Evolutionary conservation across 805 yeast species (phyloP), one percentile per base, ranked within the genome.

Genomic region (Candida pseudofarinosa): DNA sequence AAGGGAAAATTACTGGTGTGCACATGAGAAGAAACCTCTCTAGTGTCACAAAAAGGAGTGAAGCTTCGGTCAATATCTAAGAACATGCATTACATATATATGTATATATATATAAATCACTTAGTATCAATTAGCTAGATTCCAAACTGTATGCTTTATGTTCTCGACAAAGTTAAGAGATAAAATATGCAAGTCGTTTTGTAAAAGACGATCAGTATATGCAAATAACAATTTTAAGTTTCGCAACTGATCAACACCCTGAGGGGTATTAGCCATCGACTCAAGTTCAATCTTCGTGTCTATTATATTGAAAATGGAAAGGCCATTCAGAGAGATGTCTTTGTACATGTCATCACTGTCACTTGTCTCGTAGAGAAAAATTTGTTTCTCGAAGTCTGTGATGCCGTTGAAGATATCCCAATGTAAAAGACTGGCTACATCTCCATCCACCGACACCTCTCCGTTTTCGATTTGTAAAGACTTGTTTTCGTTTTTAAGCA

Each of bases 221-320:
- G 81, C 76, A 62, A 85, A 81, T 6, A 85, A 59, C 39, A 85
- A 56, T 45, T 76, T 75, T 44, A 84, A 59, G 50, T 80, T 82
- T 82, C 86, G 79, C 41, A 84, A 59, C 42, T 83, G 86, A 38
- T 81, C 83, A 3, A 69, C 49, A 1, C 60, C 55, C 10, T 46
- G 40, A 0, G 84, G 83, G 1, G 52, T 49, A 3, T 45, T 44
- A 1, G 79, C 78, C 52, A 76, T 59, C 2, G 55, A 55, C 19
- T 60, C 60, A 19, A 83, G 58, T 48, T 82, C 83, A 17, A 79
- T 54, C 53, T 80, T 78, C 48, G 73, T 68, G 55, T 84, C 88
- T 20, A 79, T 56, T 12, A 71, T 67, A 37, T 61, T 60, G 48
- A 62, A 67, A 3, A 79, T 67, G 3, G 76, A 72, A 19, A 77